Base-by-base conservation (phyloP, 148 eudicot species). In the Amaranthus hypochondriacus region DNA sequence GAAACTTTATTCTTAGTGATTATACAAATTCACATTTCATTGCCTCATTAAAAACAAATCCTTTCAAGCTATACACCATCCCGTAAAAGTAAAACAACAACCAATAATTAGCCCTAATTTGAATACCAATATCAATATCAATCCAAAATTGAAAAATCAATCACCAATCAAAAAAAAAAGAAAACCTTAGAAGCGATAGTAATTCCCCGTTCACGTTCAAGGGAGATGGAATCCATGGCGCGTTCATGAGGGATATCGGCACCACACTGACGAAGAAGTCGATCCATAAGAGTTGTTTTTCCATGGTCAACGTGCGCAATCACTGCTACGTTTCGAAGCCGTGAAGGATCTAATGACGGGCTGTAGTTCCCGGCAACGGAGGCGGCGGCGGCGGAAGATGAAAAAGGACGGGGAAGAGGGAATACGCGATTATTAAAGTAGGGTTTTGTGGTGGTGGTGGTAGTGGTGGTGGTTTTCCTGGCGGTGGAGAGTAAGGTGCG, bases 291-390 rank as follows among this genome's bases (percentile, higher is more conserved):
- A 4, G 98, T 93, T 47, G 98, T 93, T 77, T 93, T 93, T 0
- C 98, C 97, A 69, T 93, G 98, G 79, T 93, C 98, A 6, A 93
- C 97, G 82, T 93, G 98, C 0, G 98, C 97, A 13, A 93, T 91
- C 14, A 93, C 98, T 3, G 98, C 98, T 18, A 93, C 98, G 71
- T 93, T 93, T 4, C 97, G 87, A 42, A 93, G 91, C 18, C 89
- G 90, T 53, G 79, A 68, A 4, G 98, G 97, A 58, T 93, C 97
- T 56, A 89, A 67, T 5, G 68, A 81, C 0, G 80, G 69, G 7
- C 73, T 73, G 0, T 83, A 68, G 5, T 66, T 75, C 3, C 83
- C 62, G 9, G 84, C 9, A 3, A 82, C 57, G 56, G 91, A 54
- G 51, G 89, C 76, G 7, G 88, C 74, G 48, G 89, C 74, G 74